Conservation (phyloP, 2,329 filamentous ascomycete species). For the Claviceps humidiphila region DNA sequence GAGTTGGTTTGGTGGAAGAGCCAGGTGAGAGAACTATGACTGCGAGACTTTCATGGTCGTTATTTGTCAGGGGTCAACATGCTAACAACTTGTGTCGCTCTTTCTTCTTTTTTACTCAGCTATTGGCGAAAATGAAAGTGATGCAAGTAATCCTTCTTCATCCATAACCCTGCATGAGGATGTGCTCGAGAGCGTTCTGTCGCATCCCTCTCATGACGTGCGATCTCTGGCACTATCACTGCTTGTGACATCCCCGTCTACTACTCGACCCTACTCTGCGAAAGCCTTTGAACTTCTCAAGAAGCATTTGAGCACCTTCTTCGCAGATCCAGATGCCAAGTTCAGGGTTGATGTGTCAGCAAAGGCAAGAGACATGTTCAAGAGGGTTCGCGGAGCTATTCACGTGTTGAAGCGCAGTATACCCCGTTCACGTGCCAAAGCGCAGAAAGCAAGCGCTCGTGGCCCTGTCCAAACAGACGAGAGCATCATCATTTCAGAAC, state of each 20-base stretch:
- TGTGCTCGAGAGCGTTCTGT: conserved; percentile 39
- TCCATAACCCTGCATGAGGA: conserved; percentile 25
- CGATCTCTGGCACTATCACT: conserved; percentile 72
- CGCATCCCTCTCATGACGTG: conserved; percentile 47
- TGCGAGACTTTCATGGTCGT: neutral
- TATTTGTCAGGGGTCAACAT: neutral
- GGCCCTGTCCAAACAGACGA: neutral
- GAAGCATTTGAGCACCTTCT: conserved; percentile 54
- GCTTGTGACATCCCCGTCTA: conserved; percentile 61
- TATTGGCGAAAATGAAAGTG: conserved; percentile 11
- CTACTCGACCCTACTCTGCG: conserved; percentile 57
- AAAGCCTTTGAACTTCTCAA: conserved; percentile 49
- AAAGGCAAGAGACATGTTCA: conserved; percentile 62
- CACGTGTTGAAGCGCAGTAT: conserved; percentile 38
- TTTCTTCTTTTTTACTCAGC: conserved; percentile 10
- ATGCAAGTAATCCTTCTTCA: conserved; percentile 8
- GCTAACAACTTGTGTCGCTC: neutral
- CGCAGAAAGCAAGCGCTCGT: conserved; percentile 18
- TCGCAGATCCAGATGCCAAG: conserved; percentile 76
- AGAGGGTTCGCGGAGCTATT: conserved; percentile 57
- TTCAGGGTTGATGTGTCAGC: conserved; percentile 70
- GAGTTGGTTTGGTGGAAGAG: conserved; percentile 55
- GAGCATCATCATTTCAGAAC: conserved; percentile 11
- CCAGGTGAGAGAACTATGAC: conserved; percentile 32
- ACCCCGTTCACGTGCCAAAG: conserved; percentile 20